phyloP scores from a whole-genome alignment of 345 rosid species.

The Hibiscus mutabilis region DNA sequence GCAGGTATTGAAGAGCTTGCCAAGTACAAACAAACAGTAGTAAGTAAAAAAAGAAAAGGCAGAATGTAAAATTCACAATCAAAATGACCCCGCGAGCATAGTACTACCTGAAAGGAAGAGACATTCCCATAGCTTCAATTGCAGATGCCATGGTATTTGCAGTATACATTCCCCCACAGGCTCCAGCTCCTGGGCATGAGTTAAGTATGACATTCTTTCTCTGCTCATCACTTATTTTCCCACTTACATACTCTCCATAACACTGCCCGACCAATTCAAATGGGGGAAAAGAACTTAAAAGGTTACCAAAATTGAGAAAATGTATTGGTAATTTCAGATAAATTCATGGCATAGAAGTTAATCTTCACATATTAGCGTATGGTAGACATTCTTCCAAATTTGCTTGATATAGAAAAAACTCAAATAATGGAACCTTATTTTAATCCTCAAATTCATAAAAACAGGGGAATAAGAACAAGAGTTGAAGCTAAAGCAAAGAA shows the following conservation, averaged over 20 bases:
- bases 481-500: background rate
- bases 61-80: background rate
- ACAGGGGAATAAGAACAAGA: background rate
- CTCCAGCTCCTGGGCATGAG: constrained; percentile 99
- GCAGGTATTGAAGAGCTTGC: constrained; percentile 94
- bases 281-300: background rate
- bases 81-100: constrained; percentile 4
- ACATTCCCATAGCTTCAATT: constrained; percentile 98
- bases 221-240: constrained; percentile 71
- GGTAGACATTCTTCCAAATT: background rate
- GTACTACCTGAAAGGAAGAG: constrained; percentile 87
- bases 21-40: constrained; percentile 15
- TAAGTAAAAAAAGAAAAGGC: background rate
- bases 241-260: constrained; percentile 91
- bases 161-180: constrained; percentile 99
- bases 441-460: background rate
- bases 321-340: background rate
- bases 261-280: constrained; percentile 28
- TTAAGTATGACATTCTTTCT: constrained; percentile 65
- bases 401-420: background rate
- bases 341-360: background rate
- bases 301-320: constrained; percentile 1
- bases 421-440: background rate
- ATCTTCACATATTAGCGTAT: background rate
- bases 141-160: constrained; percentile 99